Conservation (phyloP, 306 rosid species). For the Quercus wislizeni region DNA sequence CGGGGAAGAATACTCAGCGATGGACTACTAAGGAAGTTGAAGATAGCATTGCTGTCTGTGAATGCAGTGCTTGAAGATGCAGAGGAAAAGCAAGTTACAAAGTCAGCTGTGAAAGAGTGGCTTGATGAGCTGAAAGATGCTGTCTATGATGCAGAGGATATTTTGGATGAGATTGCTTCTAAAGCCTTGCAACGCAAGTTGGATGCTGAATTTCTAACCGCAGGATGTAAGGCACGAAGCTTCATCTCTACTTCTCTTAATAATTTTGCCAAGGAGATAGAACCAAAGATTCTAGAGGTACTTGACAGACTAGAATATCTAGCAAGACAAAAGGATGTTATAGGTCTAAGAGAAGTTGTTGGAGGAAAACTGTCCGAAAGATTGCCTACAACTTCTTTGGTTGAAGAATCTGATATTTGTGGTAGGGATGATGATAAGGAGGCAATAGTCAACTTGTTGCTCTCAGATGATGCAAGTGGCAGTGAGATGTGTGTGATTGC, state of each 20-base stretch:
- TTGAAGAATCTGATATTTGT: neutral
- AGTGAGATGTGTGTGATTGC: too few species aligned
- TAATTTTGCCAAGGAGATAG: too few species aligned
- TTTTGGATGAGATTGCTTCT: too few species aligned
- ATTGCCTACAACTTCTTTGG: neutral
- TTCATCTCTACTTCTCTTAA: too few species aligned
- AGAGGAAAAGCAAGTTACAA: constrained; percentile 10
- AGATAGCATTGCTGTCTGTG: neutral
- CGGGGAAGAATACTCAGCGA: neutral
- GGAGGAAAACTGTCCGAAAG: neutral
- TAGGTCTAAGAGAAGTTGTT: neutral
- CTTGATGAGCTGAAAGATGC: constrained; percentile 10
- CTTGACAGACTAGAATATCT: neutral
- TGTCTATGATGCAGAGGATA: neutral
- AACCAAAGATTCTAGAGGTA: too few species aligned
- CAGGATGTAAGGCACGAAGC: too few species aligned
- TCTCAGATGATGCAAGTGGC: too few species aligned
- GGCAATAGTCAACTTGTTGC: too few species aligned
- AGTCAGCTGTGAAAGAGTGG: constrained; percentile 6
- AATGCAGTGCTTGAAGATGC: constrained; percentile 20
- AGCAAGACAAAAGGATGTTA: neutral
- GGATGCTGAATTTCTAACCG: too few species aligned
- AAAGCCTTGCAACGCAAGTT: too few species aligned
- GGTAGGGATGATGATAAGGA: too few species aligned
- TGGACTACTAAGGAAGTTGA: neutral